Base-by-base conservation (phyloP, 345 rosid genomes). In the Brassica juncea region DNA sequence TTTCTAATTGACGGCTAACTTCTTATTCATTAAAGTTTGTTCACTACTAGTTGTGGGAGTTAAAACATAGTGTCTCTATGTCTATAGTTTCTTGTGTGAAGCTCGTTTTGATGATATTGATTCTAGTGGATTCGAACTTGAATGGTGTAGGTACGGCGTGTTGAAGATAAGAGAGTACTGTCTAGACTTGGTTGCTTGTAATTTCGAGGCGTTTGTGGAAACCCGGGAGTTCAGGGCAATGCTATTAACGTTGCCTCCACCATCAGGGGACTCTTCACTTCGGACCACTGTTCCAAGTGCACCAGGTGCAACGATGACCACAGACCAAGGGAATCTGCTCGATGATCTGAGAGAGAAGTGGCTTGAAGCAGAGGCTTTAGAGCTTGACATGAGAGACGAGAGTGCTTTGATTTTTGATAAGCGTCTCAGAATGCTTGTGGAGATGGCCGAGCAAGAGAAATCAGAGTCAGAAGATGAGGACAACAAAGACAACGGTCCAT, bases 301-400 rank as follows among this genome's bases (percentile, higher is more conserved):
- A 64, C 97, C 97, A 12, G 98, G 99, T 60, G 96, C 97, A 68
- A 82, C 57, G 37, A 75, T 86, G 61, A 89, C 84, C 66, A 64
- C 87, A 2, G 96, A 89, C 81, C 97, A 90, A 80, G 96, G 82
- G 70, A 95, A 95, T 81, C 82, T 95, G 58, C 93, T 95, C 4
- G 98, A 93, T 80, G 98, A 93, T 83, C 83, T 95, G 77, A 85
- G 99, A 44, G 99, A 93, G 74, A 93, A 93, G 85, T 93, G 99
- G 99, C 99, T 93, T 72, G 98, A 93, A 87, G 97, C 92, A 21
- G 97, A 95, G 80, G 99, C 89, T 61, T 94, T 91, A 44, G 98
- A 93, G 86, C 97, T 91, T 72, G 98, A 93, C 84, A 68, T 91
- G 93, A 91, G 99, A 87, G 99, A 95, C 12, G 98, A 91, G 82